Evolutionary conservation across 2,329 filamentous ascomycete genomes (phyloP).

Genomic region (Verticillium dahliae): DNA sequence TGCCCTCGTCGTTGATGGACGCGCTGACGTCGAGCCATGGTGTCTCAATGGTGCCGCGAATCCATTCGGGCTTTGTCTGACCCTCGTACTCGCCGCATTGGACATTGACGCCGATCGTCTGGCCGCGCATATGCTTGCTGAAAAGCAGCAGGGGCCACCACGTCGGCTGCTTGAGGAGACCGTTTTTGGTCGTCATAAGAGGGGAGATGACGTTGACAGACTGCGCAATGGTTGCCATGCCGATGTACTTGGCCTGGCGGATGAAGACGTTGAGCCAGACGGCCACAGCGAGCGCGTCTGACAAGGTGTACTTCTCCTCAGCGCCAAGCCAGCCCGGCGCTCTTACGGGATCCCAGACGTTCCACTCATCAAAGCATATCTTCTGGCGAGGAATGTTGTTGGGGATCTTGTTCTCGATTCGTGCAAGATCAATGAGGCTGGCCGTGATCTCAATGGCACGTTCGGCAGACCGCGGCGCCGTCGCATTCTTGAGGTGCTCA

Average conservation of each 20-base stretch:
- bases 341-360: constrained; percentile 70
- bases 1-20: constrained; percentile 49
- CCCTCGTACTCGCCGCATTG: constrained; percentile 58
- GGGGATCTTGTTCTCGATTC: constrained; percentile 60
- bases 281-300: constrained; percentile 67
- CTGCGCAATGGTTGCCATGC: constrained; percentile 76
- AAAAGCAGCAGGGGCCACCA: constrained; percentile 72
- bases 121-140: constrained; percentile 60
- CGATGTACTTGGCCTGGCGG: constrained; percentile 62
- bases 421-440: constrained; percentile 64
- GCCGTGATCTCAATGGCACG: constrained; percentile 66
- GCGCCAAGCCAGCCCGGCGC: constrained; percentile 66
- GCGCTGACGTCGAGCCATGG: constrained; percentile 67
- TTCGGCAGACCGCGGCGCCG: constrained; percentile 62
- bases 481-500: constrained; percentile 41
- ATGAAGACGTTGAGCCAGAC: constrained; percentile 74
- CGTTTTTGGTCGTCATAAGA: constrained; percentile 61
- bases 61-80: constrained; percentile 58
- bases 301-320: constrained; percentile 69
- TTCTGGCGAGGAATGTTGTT: constrained; percentile 53
- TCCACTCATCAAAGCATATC: constrained; percentile 84
- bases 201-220: constrained; percentile 73
- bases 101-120: constrained; percentile 61
- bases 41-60: constrained; percentile 58
- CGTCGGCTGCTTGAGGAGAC: constrained; percentile 63